These are phyloP conservation scores for Berberis thunbergii DNA, from an alignment of 164 flowering plant genomes.

Conservation along the genomic window DNA sequence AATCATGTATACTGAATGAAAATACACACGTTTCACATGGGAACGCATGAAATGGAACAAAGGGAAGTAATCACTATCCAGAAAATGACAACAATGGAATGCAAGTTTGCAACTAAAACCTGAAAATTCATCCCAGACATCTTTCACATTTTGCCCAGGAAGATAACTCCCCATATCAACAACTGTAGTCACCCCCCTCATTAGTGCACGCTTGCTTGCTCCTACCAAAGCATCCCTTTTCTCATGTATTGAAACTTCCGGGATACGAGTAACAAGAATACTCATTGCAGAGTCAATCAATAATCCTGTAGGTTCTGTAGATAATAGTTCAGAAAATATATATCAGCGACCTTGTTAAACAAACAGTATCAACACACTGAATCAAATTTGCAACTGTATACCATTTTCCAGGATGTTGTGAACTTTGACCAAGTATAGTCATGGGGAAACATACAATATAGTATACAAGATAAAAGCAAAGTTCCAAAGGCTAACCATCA, in stretches of 20 bases:
- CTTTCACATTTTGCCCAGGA: conserved; percentile 56
- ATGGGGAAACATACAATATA: too few species aligned
- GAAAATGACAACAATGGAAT: background rate
- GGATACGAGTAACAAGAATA: conserved; percentile 44
- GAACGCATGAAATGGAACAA: background rate
- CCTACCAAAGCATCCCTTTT: conserved; percentile 20
- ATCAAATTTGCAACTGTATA: background rate
- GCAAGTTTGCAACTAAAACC: conserved; percentile 32
- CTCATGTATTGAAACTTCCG: conserved; percentile 45
- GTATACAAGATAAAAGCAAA: too few species aligned
- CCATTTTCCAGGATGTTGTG: too few species aligned
- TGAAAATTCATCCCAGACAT: conserved; percentile 84
- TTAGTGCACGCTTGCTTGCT: conserved; percentile 72
- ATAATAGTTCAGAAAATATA: background rate
- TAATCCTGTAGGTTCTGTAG: conserved; percentile 86
- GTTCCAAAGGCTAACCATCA: too few species aligned
- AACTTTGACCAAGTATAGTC: too few species aligned
- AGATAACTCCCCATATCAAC: conserved; percentile 93
- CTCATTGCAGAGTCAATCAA: conserved; percentile 91
- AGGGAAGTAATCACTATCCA: too few species aligned
- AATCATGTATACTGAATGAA: too few species aligned
- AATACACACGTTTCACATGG: too few species aligned
- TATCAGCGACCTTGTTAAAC: background rate
- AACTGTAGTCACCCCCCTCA: conserved; percentile 85
- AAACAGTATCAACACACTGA: background rate